These are phyloP conservation scores for Auriscalpium vulgare DNA, from an alignment of 768 basidiomycete genomes.

Conservation along the genomic window DNA sequence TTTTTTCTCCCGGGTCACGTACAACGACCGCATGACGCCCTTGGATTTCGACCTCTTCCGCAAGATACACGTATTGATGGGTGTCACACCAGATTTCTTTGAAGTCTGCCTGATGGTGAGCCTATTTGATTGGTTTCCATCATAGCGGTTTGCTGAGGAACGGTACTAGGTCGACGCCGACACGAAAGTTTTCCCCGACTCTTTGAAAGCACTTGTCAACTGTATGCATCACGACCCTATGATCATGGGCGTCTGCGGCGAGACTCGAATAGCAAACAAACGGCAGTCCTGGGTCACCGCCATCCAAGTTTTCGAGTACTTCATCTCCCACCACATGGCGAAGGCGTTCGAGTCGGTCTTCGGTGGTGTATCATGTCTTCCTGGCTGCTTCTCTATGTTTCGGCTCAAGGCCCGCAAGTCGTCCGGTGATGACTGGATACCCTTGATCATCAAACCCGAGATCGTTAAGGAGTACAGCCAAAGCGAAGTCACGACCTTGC, in stretches of 20 bases:
- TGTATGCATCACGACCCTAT: conserved; percentile 98
- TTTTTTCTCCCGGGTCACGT: conserved; percentile 98
- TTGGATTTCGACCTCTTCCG: conserved; percentile 98
- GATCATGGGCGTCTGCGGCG: conserved; percentile 99
- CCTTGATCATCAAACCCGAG: conserved; percentile 92
- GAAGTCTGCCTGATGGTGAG: conserved; percentile 95
- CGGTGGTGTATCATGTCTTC: conserved; percentile 97
- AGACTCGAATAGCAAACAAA: conserved; percentile 98
- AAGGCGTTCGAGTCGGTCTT: conserved; percentile 99
- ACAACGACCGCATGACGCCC: conserved; percentile 97
- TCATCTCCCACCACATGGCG: conserved; percentile 96
- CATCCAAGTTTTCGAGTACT: conserved; percentile 98
- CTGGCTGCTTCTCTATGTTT: conserved; percentile 99
- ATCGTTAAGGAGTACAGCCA: conserved; percentile 98
- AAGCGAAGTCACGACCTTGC: conserved; percentile 84
- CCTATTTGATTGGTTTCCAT: conserved; percentile 8
- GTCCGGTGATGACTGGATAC: conserved; percentile 93
- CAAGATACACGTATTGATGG: conserved; percentile 93
- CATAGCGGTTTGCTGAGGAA: conserved; percentile 1
- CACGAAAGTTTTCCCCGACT: conserved; percentile 90
- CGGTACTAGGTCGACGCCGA: conserved; percentile 81
- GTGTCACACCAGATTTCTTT: conserved; percentile 98
- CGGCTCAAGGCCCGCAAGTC: conserved; percentile 87
- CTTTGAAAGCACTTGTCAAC: conserved; percentile 86
- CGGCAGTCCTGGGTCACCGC: conserved; percentile 96